phyloP scores from a whole-genome alignment of 75 land plant species.

The Pseudotsuga menziesii region DNA sequence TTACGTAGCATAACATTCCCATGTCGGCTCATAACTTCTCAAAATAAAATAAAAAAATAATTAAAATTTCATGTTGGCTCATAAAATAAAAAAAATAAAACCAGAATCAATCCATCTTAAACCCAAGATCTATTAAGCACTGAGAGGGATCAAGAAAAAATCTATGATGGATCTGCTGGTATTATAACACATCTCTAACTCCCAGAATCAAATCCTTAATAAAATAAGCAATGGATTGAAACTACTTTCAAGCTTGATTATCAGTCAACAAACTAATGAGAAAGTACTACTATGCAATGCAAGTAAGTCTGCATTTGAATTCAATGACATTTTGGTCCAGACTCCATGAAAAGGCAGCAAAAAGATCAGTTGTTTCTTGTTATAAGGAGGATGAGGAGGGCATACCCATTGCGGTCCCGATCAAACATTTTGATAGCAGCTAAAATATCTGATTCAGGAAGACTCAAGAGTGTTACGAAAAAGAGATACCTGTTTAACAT shows the following conservation, averaged over 20 bases:
- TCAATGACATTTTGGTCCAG: not conserved
- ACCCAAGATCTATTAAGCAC: too few relatives aligned
- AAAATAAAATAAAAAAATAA: too few relatives aligned
- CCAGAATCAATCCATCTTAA: too few relatives aligned
- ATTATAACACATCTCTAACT: not conserved
- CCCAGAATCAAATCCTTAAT: not conserved
- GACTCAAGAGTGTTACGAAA: slow-evolving; percentile 83
- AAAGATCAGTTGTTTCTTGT: not conserved
- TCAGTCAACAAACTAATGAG: not conserved
- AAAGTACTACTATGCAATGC: not conserved
- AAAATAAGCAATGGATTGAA: not conserved
- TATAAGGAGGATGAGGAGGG: not conserved
- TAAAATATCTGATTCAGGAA: slow-evolving; percentile 79
- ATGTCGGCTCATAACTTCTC: too few relatives aligned
- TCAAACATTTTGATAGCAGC: slow-evolving; percentile 94
- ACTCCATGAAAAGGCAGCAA: not conserved
- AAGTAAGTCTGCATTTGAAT: not conserved
- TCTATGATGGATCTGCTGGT: too few relatives aligned
- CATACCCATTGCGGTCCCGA: slow-evolving; percentile 75
- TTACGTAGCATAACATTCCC: too few relatives aligned
- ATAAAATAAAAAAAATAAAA: too few relatives aligned
- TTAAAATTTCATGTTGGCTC: too few relatives aligned
- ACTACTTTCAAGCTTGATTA: not conserved
- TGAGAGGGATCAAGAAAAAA: too few relatives aligned
- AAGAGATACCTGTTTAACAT: slow-evolving; percentile 70